Evolutionary conservation across 2,329 filamentous ascomycete genomes (phyloP), one percentile per base, ranked within the genome.

Genomic region (Hymenoscyphus linearis): DNA sequence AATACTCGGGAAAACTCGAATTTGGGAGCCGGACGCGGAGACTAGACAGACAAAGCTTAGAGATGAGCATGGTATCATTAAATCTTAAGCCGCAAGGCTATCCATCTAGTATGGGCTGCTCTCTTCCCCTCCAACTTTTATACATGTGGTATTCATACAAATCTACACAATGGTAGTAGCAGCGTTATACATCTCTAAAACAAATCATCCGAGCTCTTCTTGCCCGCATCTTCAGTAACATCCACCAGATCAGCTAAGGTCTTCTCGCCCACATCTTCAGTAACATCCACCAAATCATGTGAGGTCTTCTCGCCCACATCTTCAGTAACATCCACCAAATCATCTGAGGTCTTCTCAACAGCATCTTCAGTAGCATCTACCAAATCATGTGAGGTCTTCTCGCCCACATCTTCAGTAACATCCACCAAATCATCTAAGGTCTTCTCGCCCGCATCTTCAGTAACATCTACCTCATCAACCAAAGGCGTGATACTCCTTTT

Each of bases 111-210:
- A 22, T 22, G 44, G 22, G 22, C 25, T 4, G n/a, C n/a, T 50
- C 12, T 22, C 7, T 22, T 18, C 44, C 9, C 22, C 44, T 50
- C 3, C 27, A 7, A n/a, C 27, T 31, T 34, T 34, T 34, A 34
- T 53, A 31, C 52, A 53, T 9, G 13, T 53, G 27, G 9, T 31
- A 31, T 53, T 53, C 27, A 31, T 53, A 53, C 52, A 53, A 7
- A 53, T 31, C 6, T 16, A 25, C 50, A 26, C 27, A 14, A 53
- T 34, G 10, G 14, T 13, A 53, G 25, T 34, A 25, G 12, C n/a
- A 14, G 13, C 31, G 26, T 53, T 31, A 27, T 37, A 55, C 53
- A 55, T 25, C n/a, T n/a, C 36, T 55, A 55, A 55, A 55, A 55
- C 53, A 55, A 10, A 37, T 55, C 53, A 34, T 37, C 36, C 3